Evolutionary conservation across 2,329 filamentous ascomycete genomes (phyloP), one percentile per base, ranked within the genome.

Genomic region (Aspergillus sp.): DNA sequence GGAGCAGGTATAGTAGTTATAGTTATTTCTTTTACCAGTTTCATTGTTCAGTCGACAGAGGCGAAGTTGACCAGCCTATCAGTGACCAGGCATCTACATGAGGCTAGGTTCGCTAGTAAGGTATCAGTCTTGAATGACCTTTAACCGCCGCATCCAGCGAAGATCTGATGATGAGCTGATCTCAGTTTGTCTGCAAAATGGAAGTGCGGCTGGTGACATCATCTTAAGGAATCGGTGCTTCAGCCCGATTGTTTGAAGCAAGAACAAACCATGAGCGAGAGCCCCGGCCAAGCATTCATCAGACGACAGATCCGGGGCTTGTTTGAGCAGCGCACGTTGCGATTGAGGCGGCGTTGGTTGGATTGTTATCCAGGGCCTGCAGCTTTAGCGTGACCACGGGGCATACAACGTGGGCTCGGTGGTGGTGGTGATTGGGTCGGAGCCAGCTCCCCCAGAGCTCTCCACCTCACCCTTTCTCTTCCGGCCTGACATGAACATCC

Each of bases 341-440:
- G 45, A 41, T 54, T 31, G 39, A 55, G 15, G 25, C 27, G 19
- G 40, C 50, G 47, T 37, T 57, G 58, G 58, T 60, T 60, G 58
- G 58, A 23, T 27, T 51, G 40, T 48, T 54, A 19, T 53, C 27
- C 31, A 46, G 31, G 23, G 41, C 49, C 35, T 54, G 50, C 50
- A 56, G 52, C 46, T 31, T 39, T 55, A 56, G 47, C 46, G 35
- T 44, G 52, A 43, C 46, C 37, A 33, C 41, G 7, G 45, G 49
- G 43, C 27, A 45, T 31, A 39, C 53, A 65, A 65, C 63, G 63
- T 65, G 63, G 63, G 63, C 51, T 27, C 19, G 49, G 55, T 48
- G 27, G 21, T 43, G 19, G 17, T n/a, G 7, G 3, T 63, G 48
- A 63, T 65, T 65, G 62, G 63, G 3, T 53, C 57, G 60, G 58